A percentile compares a stretch with the other conserved stretches of the same genome.
Conservation (phyloP, 2,329 filamentous ascomycete species). For the Blumeriella jaapii region DNA sequence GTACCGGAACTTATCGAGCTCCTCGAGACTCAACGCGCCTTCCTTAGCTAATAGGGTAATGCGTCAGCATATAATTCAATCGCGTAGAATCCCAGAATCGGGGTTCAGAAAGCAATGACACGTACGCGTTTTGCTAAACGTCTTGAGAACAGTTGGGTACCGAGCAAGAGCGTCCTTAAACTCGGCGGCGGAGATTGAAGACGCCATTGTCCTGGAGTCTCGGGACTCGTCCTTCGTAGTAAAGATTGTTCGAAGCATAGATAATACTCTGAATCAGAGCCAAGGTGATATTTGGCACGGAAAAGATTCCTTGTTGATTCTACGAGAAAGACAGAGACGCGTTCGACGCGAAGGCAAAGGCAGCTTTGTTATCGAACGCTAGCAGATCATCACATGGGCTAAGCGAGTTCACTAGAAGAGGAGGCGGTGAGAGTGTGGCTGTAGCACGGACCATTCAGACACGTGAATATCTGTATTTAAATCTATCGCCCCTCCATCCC, state of each 20-base stretch:
- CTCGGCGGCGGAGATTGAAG: conserved; percentile 18
- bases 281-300: background rate
- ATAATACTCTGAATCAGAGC: background rate
- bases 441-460: too few relatives aligned
- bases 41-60: conserved; percentile 18
- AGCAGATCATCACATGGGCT: too few relatives aligned
- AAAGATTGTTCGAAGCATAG: conserved; percentile 14
- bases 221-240: conserved; percentile 9
- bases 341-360: too few relatives aligned
- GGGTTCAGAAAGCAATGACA: conserved; percentile 1
- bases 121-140: conserved; percentile 18
- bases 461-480: background rate
- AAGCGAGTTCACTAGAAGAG: too few relatives aligned
- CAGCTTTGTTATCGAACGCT: too few relatives aligned
- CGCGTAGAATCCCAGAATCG: background rate
- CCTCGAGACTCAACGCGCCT: conserved; percentile 30
- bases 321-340: background rate
- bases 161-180: conserved; percentile 23
- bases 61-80: conserved; percentile 11
- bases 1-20: conserved; percentile 52
- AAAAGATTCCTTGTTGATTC: conserved; percentile 13
- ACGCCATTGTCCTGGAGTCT: conserved; percentile 16
- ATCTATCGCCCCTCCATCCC: background rate
- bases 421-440: too few relatives aligned
- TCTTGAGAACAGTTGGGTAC: conserved; percentile 21